Evolutionary conservation across 2,329 filamentous ascomycete genomes (phyloP), one percentile per base, ranked within the genome.

Genomic region (Clonostachys byssicola): DNA sequence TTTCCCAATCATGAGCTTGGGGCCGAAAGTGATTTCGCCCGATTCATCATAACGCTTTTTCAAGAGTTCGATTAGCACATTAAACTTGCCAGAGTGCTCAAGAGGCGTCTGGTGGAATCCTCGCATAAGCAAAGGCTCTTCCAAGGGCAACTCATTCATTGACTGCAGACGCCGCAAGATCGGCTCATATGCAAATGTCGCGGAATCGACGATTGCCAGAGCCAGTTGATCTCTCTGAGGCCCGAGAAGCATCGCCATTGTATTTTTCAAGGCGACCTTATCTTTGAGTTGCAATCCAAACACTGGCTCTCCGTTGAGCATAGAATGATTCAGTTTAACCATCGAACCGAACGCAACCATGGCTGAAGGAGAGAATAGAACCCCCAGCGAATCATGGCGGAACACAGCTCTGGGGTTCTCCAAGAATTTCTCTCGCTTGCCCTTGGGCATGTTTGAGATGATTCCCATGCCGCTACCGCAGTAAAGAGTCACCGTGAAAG

Each of bases 181-280:
- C 0, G 86, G 86, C 46, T 88, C 81, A 47, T 83, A 88, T 0
- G 85, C 81, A 57, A 89, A 90, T 0, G 85, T 73, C 0, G 85
- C 71, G 0, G 85, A 85, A 40, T 87, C 77, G 0, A 89, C 77
- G 3, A 83, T 42, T 0, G 60, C 52, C 0, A 57, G 47, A 8
- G 69, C 64, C 7, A 85, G 55, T 17, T 23, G 14, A 6, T 18
- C 16, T 6, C 30, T 30, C 17, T 43, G n/a, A 5, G 0, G 64
- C 70, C 0, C 66, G 40, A 0, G 89, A 55, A 0, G 76, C 36
- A 39, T 18, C 14, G 36, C 36, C 36, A 39, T 7, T n/a, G 36
- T 67, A 8, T 72, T 73, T 1, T 62, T 56, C 2, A 86, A 52
- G 0, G 73, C 72, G 0, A 58, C 51, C 3, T 64, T 58, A 16